Conservation (phyloP, 2,329 filamentous ascomycete genomes). For the Scedosporium aurantiacum region DNA sequence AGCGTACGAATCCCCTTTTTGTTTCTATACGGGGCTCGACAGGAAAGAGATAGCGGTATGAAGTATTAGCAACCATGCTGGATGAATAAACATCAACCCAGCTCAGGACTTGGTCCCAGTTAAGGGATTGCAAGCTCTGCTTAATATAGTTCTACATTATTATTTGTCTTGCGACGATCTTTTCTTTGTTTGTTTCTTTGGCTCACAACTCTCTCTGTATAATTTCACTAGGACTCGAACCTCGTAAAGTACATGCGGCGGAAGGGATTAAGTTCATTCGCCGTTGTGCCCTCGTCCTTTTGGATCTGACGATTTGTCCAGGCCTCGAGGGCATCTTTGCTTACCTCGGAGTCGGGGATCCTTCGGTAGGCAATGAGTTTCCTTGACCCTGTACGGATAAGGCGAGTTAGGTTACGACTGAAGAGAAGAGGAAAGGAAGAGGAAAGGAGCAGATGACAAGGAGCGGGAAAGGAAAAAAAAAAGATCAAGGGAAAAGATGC, state of each 20-base stretch:
- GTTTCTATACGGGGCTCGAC: neutral
- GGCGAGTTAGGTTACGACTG: slow-evolving; percentile 9
- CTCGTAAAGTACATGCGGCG: slow-evolving; percentile 47
- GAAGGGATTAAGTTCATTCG: slow-evolving; percentile 50
- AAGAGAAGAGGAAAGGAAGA: neutral
- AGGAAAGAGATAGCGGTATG: neutral
- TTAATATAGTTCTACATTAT: too few species aligned
- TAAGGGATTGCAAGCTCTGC: too few species aligned
- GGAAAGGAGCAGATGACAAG: neutral
- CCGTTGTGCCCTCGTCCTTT: slow-evolving; percentile 33
- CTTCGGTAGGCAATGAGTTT: slow-evolving; percentile 78
- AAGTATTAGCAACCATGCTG: too few species aligned
- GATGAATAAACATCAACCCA: too few species aligned
- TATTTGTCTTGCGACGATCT: too few species aligned
- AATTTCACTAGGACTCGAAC: slow-evolving; percentile 27
- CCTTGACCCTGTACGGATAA: slow-evolving; percentile 58
- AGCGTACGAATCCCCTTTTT: neutral
- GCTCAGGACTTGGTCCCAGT: too few species aligned
- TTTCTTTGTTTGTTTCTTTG: too few species aligned
- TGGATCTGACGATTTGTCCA: slow-evolving; percentile 14
- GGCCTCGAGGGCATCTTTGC: slow-evolving; percentile 26
- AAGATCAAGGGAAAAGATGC: neutral
- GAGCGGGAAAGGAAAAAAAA: neutral
- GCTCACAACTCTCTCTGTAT: neutral
- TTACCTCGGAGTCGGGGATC: slow-evolving; percentile 48